A percentile compares a stretch with the other conserved stretches of the same genome.
Evolutionary conservation across 257 asterid species (phyloP).

Genomic region (Plantago ovata): DNA sequence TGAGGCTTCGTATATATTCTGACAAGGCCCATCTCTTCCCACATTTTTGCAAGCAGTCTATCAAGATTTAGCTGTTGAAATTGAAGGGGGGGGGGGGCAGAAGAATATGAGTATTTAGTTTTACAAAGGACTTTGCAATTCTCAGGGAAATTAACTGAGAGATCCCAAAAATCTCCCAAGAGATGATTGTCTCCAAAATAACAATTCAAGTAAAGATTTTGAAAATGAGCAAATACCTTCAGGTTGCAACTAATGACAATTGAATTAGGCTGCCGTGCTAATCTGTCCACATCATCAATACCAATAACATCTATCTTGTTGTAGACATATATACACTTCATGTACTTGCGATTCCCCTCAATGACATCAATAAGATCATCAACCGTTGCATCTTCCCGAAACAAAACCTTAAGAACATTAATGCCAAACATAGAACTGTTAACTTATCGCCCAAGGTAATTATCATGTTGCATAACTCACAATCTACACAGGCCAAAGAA

Average conservation of each 20-base stretch:
- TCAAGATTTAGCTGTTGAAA: constrained; percentile 76
- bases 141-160: constrained; percentile 7
- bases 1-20: constrained; percentile 96
- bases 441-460: constrained; percentile 11
- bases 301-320: constrained; percentile 98
- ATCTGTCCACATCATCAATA: constrained; percentile 93
- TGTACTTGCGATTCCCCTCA: constrained; percentile 97
- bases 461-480: constrained; percentile 12
- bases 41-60: constrained; percentile 76
- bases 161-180: constrained; percentile 1
- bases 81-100: neutral
- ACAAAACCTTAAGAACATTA: constrained; percentile 52
- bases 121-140: constrained; percentile 1
- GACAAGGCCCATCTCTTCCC: constrained; percentile 93
- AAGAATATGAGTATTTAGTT: constrained; percentile 18
- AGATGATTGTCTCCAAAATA: neutral
- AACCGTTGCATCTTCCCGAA: constrained; percentile 98
- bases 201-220: constrained; percentile 4
- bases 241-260: constrained; percentile 94
- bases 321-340: constrained; percentile 92
- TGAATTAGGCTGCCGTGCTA: constrained; percentile 89
- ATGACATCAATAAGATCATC: constrained; percentile 97
- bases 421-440: constrained; percentile 18
- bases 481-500: neutral
- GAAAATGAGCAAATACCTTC: constrained; percentile 40